phyloP scores from a whole-genome alignment of 78 protist species.

The Speleostelium caveatum region DNA sequence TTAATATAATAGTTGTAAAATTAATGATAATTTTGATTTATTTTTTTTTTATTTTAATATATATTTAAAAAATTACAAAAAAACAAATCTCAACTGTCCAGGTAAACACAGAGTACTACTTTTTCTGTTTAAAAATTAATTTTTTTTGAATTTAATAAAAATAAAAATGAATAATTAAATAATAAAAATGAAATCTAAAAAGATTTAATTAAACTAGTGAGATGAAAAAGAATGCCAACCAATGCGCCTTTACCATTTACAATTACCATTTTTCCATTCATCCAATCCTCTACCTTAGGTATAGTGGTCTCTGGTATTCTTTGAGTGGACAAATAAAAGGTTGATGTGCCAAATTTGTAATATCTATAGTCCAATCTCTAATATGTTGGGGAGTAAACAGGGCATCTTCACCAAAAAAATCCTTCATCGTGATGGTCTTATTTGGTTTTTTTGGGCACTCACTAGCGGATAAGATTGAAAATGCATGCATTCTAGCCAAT shows the following conservation, averaged over 20 bases:
- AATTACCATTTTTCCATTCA: neutral
- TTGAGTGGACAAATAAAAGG: neutral
- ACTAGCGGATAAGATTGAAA: neutral
- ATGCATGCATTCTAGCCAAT: conserved; percentile 1
- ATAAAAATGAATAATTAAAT: too few relatives aligned
- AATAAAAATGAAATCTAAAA: too few relatives aligned
- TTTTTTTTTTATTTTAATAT: too few relatives aligned
- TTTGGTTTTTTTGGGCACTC: neutral
- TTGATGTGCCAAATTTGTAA: neutral
- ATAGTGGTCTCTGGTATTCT: neutral
- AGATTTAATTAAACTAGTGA: neutral
- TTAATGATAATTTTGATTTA: too few relatives aligned
- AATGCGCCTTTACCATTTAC: neutral
- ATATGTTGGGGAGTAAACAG: neutral
- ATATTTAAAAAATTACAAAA: too few relatives aligned
- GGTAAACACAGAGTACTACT: too few relatives aligned
- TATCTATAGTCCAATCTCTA: neutral
- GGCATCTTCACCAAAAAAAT: neutral
- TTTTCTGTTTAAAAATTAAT: too few relatives aligned
- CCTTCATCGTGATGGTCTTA: neutral
- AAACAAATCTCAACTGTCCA: too few relatives aligned
- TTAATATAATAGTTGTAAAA: too few relatives aligned
- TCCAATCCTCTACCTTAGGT: neutral
- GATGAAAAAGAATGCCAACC: neutral
- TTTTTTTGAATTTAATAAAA: too few relatives aligned